Conservation (phyloP, 306 rosid species). For the Rosa multiflora region DNA sequence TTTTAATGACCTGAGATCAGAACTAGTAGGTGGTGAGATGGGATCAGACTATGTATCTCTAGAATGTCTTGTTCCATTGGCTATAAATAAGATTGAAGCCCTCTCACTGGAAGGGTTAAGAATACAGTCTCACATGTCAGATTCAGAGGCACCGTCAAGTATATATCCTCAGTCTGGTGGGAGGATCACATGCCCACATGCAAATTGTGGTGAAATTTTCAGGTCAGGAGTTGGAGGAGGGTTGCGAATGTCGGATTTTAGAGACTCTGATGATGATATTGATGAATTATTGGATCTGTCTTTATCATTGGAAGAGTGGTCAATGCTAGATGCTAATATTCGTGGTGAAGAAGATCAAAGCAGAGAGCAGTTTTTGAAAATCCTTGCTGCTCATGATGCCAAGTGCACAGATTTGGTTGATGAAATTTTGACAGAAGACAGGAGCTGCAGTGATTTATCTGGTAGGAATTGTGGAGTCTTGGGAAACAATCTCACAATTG, state of each 20-base stretch:
- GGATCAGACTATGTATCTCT: constrained; percentile 35
- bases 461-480: constrained; percentile 39
- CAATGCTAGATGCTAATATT: constrained; percentile 65
- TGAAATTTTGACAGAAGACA: constrained; percentile 33
- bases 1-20: constrained; percentile 8
- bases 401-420: constrained; percentile 39
- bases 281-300: constrained; percentile 51
- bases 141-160: constrained; percentile 49
- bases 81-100: constrained; percentile 49
- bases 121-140: constrained; percentile 57
- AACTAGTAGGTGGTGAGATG: constrained; percentile 26
- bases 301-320: constrained; percentile 64
- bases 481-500: constrained; percentile 55
- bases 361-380: constrained; percentile 34
- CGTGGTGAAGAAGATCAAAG: constrained; percentile 42
- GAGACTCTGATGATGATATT: constrained; percentile 21
- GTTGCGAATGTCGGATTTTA: constrained; percentile 19
- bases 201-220: constrained; percentile 18
- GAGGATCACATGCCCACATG: constrained; percentile 15
- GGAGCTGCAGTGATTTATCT: constrained; percentile 18
- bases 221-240: constrained; percentile 31
- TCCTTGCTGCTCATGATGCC: constrained; percentile 55
- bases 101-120: constrained; percentile 70
- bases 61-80: constrained; percentile 48
- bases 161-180: constrained; percentile 29